These are phyloP conservation scores for Salmacisia buchloeana DNA, from an alignment of 1,284 basidiomycete species.

Conservation along the genomic window DNA sequence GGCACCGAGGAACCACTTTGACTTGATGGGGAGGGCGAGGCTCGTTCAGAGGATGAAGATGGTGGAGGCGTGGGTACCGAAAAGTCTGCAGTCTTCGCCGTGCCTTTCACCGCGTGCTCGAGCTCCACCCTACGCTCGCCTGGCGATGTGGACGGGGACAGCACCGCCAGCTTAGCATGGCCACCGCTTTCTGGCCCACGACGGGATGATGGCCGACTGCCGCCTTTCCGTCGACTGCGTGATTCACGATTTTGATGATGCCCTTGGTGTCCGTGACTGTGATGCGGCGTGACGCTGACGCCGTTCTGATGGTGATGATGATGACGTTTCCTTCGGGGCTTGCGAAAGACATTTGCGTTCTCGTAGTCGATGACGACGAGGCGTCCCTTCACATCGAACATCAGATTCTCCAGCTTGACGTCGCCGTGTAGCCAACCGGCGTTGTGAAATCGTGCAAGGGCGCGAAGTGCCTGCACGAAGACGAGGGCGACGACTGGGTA, in stretches of 20 bases:
- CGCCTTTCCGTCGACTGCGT: no score
- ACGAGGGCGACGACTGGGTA: constrained; percentile 37
- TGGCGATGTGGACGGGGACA: no score
- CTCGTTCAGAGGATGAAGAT: no score
- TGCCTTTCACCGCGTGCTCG: no score
- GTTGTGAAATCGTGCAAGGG: constrained; percentile 35
- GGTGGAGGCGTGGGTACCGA: no score
- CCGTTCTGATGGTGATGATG: neutral
- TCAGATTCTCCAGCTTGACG: constrained; percentile 48
- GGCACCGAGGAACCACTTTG: no score
- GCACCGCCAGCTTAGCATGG: neutral
- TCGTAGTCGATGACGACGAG: constrained; percentile 48
- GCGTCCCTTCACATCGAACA: constrained; percentile 37
- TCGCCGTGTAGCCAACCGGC: constrained; percentile 49
- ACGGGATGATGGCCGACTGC: neutral
- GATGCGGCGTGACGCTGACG: no score
- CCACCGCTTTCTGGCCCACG: neutral
- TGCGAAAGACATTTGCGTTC: constrained; percentile 45
- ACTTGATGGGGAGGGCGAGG: no score
- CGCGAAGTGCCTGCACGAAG: constrained; percentile 35
- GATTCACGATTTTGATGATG: neutral
- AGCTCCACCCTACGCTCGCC: no score
- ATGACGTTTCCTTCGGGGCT: constrained; percentile 12
- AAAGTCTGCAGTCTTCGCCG: no score
- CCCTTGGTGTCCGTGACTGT: neutral